A percentile compares a stretch with the other conserved stretches of the same genome.
These are phyloP conservation scores for Populus hybrid DNA, from an alignment of 441 rosid genomes.

Conservation along the genomic window DNA sequence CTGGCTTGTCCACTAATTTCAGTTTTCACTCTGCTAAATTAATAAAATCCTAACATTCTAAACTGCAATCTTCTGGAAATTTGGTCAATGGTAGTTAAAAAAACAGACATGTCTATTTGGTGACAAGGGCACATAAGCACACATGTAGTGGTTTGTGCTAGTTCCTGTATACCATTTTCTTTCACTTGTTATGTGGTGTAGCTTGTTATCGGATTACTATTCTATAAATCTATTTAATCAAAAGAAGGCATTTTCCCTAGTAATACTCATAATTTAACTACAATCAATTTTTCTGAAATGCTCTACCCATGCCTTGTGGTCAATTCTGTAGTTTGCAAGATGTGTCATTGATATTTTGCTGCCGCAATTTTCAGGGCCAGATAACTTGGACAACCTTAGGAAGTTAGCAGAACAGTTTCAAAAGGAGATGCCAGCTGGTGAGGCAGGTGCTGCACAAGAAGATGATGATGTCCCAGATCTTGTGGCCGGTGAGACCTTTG, in stretches of 20 bases:
- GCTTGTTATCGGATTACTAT: background rate
- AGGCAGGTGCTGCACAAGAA: background rate
- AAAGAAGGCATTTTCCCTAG: background rate
- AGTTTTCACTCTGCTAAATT: background rate
- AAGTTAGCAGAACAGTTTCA: conserved; percentile 82
- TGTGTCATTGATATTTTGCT: background rate
- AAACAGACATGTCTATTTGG: background rate
- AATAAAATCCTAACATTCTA: background rate
- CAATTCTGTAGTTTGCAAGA: background rate
- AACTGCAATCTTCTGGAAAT: background rate
- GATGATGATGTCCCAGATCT: conserved; percentile 10
- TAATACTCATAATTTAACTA: background rate
- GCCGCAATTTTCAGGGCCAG: conserved; percentile 44
- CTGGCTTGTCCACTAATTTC: background rate
- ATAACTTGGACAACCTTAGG: conserved; percentile 73
- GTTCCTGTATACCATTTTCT: background rate
- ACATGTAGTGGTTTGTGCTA: background rate
- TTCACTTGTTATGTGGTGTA: background rate
- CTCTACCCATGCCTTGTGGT: background rate
- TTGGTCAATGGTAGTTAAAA: background rate
- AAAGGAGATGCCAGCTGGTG: conserved; percentile 47
- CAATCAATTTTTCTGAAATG: background rate
- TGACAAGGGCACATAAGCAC: background rate
- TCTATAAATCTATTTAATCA: background rate
- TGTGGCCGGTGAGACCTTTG: background rate